phyloP scores from a whole-genome alignment of 2,329 filamentous ascomycete genomes.

The Lasiodiplodia sp. region DNA sequence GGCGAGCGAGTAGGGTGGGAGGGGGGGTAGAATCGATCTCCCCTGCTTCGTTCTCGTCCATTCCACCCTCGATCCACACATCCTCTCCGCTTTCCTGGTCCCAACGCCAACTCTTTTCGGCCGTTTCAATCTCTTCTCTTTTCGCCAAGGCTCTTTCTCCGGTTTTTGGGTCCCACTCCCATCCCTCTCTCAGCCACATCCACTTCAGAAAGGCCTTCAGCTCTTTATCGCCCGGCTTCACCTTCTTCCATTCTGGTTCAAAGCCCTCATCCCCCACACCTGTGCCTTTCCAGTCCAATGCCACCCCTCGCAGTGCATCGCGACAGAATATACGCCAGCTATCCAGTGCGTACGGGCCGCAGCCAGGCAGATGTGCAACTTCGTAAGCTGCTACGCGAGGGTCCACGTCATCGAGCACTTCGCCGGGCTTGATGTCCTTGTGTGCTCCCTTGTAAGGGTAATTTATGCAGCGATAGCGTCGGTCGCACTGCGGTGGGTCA shows the following conservation, averaged over 20 bases:
- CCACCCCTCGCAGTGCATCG: slow-evolving; percentile 73
- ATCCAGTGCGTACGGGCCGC: slow-evolving; percentile 79
- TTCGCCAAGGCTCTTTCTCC: slow-evolving; percentile 66
- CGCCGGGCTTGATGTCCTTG: slow-evolving; percentile 54
- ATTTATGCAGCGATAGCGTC: slow-evolving; percentile 64
- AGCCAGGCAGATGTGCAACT: slow-evolving; percentile 80
- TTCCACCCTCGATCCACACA: slow-evolving; percentile 51
- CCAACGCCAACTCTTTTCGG: slow-evolving; percentile 53
- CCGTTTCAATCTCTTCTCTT: slow-evolving; percentile 43
- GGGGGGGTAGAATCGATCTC: not conserved
- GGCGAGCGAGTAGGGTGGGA: not conserved
- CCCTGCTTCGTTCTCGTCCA: slow-evolving; percentile 34
- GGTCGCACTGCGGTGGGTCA: slow-evolving; percentile 66
- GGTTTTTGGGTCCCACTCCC: slow-evolving; percentile 77
- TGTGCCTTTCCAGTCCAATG: slow-evolving; percentile 70
- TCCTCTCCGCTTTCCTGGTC: slow-evolving; percentile 66
- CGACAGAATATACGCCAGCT: slow-evolving; percentile 95
- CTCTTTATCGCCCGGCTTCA: slow-evolving; percentile 84
- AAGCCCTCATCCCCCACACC: slow-evolving; percentile 56
- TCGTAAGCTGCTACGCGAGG: slow-evolving; percentile 71
- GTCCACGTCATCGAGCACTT: slow-evolving; percentile 50
- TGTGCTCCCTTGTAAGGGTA: slow-evolving; percentile 38
- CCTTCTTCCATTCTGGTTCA: slow-evolving; percentile 90
- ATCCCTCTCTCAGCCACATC: slow-evolving; percentile 91
- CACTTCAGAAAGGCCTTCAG: slow-evolving; percentile 84